Conservation (phyloP, 306 rosid genomes). For the Cyamopsis tetragonoloba region DNA sequence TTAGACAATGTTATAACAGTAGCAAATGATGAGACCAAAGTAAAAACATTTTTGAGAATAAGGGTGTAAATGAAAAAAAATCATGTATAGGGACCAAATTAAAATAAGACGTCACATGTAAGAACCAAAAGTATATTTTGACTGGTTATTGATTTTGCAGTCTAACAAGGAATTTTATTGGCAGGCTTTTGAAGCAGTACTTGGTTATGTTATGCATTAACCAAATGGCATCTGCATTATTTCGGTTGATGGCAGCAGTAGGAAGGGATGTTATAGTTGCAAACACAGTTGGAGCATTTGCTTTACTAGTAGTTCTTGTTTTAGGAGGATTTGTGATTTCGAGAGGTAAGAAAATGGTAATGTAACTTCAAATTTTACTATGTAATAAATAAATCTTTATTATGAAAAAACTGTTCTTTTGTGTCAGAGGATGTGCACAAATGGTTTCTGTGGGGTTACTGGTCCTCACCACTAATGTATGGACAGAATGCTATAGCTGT, state of each 20-base stretch:
- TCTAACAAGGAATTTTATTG: conserved; percentile 23
- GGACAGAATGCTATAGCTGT: conserved; percentile 73
- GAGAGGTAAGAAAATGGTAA: conserved; percentile 46
- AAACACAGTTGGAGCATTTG: conserved; percentile 63
- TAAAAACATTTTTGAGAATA: too few relatives aligned
- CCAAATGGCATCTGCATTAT: conserved; percentile 78
- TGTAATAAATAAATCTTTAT: not conserved
- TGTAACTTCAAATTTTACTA: conserved; percentile 1
- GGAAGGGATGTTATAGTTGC: conserved; percentile 74
- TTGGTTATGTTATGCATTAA: conserved; percentile 65
- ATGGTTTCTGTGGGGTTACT: conserved; percentile 84
- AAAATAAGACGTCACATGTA: too few relatives aligned
- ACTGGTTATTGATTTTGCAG: not conserved
- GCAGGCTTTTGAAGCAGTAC: conserved; percentile 77
- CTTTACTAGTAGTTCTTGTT: conserved; percentile 57
- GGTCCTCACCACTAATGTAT: conserved; percentile 79
- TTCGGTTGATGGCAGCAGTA: conserved; percentile 66
- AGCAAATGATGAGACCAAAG: too few relatives aligned
- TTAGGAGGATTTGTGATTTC: conserved; percentile 86
- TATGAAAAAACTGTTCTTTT: conserved; percentile 14
- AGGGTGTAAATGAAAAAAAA: too few relatives aligned
- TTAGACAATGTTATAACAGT: too few relatives aligned
- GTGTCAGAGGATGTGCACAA: conserved; percentile 52
- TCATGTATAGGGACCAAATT: too few relatives aligned
- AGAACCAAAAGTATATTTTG: too few relatives aligned